Evolutionary conservation across 768 basidiomycete genomes (phyloP).

Genomic region (Boletus rubescentipes): DNA sequence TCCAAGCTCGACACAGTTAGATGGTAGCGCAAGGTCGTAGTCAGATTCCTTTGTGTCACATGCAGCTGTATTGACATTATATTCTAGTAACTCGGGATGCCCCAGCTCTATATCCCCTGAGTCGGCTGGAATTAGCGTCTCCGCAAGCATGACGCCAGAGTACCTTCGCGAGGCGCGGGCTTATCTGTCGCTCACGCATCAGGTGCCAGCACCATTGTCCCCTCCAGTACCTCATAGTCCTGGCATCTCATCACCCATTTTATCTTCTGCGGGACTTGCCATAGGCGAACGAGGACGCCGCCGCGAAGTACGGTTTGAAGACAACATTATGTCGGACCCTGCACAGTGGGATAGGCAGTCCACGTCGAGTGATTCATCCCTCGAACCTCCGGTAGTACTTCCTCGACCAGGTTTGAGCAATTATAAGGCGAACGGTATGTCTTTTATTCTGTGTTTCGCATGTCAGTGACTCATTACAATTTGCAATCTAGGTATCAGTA

Average conservation of each 20-base stretch:
- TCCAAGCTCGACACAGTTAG: constrained; percentile 14
- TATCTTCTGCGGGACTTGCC: constrained; percentile 33
- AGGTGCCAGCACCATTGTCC: constrained; percentile 9
- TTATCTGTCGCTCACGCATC: constrained; percentile 32
- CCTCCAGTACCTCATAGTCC: constrained; percentile 20
- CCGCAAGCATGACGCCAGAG: constrained; percentile 33
- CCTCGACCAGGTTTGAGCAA: constrained; percentile 11
- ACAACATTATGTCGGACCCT: constrained; percentile 31
- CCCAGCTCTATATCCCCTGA: constrained; percentile 35
- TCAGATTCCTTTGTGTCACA: not conserved
- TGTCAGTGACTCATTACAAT: not conserved
- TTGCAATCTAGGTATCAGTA: constrained; percentile 24
- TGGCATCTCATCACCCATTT: constrained; percentile 24
- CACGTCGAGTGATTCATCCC: constrained; percentile 29
- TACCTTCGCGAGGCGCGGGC: constrained; percentile 34
- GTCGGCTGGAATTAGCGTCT: constrained; percentile 31
- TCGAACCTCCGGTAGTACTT: constrained; percentile 23
- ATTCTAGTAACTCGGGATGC: constrained; percentile 22
- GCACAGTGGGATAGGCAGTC: constrained; percentile 32
- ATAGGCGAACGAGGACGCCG: constrained; percentile 27
- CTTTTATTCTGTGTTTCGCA: not conserved
- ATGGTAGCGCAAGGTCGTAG: constrained; percentile 16
- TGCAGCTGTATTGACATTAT: not conserved
- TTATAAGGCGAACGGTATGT: constrained; percentile 23
- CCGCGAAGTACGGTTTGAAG: constrained; percentile 36